Percentiles rank a stretch among this genome's conserved stretches.
These are phyloP conservation scores for Thamnidium elegans DNA, from an alignment of 192 early-diverging fungal species.

Conservation along the genomic window DNA sequence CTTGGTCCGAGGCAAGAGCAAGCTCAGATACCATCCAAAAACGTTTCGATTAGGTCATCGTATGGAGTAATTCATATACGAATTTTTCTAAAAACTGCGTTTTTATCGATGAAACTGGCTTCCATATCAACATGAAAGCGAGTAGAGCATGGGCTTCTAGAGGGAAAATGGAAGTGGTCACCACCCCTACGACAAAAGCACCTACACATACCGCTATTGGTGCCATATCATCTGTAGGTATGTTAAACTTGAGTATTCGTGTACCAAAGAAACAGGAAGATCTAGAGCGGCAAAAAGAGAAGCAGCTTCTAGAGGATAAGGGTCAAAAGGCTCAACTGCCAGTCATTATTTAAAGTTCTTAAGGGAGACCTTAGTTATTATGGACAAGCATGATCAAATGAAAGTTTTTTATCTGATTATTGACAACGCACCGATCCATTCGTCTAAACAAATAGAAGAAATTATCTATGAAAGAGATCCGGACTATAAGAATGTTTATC, in stretches of 20 bases:
- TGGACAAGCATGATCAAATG: not conserved
- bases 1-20: not conserved
- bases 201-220: conserved; percentile 1
- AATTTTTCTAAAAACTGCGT: not conserved
- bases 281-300: conserved; percentile 1
- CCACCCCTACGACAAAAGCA: conserved; percentile 1
- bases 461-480: not conserved
- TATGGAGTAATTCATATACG: not conserved
- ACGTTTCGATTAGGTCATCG: not conserved
- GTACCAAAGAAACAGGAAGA: conserved; percentile 4
- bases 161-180: not conserved
- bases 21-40: not conserved
- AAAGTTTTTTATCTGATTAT: conserved; percentile 21
- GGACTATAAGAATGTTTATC: conserved; percentile 22
- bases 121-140: conserved; percentile 1
- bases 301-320: not conserved
- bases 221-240: not conserved
- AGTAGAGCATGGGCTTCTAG: not conserved
- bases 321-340: not conserved
- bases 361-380: not conserved
- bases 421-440: conserved; percentile 18
- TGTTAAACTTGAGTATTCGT: not conserved
- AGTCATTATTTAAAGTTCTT: conserved; percentile 4
- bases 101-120: not conserved
- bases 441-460: not conserved